phyloP scores from a whole-genome alignment of 139 green algal genomes.

The Astrephomene gubernaculifera region DNA sequence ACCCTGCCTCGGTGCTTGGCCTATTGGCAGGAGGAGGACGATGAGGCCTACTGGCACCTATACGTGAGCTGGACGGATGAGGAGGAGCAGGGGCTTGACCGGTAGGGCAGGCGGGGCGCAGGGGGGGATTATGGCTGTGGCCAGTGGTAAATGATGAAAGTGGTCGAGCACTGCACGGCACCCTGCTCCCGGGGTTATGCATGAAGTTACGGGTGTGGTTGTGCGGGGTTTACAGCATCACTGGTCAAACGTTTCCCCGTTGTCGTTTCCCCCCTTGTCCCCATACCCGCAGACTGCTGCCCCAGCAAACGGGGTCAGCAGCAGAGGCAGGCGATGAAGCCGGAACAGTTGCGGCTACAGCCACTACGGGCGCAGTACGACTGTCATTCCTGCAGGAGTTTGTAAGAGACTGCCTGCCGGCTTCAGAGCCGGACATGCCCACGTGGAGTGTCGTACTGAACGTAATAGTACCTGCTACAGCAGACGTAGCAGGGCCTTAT shows the following conservation, averaged over 20 bases:
- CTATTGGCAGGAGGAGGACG: conserved; percentile 20
- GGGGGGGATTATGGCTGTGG: background rate
- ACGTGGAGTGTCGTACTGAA: conserved; percentile 19
- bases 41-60: conserved; percentile 26
- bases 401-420: background rate
- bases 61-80: conserved; percentile 27
- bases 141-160: background rate
- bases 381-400: conserved; percentile 39
- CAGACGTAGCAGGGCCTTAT: background rate
- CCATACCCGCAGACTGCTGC: background rate
- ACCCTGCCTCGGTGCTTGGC: background rate
- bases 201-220: background rate
- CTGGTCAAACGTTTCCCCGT: background rate
- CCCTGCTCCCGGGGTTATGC: background rate
- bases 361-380: conserved; percentile 12
- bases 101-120: background rate
- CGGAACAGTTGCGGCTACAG: background rate
- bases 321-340: background rate
- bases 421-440: conserved; percentile 14
- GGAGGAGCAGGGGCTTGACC: background rate
- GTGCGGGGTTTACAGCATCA: background rate
- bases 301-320: background rate
- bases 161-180: background rate
- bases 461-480: conserved; percentile 10
- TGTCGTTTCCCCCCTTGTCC: background rate